A percentile compares a stretch with the other conserved stretches of the same genome.
These are phyloP conservation scores for Sporothrix luriei DNA, from an alignment of 2,329 filamentous ascomycete genomes.

Conservation along the genomic window DNA sequence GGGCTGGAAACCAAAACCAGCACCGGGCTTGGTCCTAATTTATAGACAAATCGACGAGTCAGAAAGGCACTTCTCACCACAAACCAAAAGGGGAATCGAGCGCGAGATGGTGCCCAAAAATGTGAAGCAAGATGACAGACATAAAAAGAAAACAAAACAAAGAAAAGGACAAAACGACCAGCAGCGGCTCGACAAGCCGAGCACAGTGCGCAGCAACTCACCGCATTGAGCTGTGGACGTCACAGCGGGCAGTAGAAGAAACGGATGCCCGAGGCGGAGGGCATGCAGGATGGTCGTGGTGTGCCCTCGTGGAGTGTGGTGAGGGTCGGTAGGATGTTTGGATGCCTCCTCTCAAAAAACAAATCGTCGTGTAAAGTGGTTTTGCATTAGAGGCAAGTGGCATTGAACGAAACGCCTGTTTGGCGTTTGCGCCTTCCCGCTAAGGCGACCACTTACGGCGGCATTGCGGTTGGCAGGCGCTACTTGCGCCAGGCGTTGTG, in stretches of 20 bases:
- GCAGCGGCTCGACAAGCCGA: not conserved
- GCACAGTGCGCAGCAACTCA: slow-evolving; percentile 17
- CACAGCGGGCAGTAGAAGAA: not conserved
- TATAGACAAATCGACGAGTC: slow-evolving; percentile 5
- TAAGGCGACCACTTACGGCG: not conserved
- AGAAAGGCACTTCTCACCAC: not conserved
- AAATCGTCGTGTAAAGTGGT: slow-evolving; percentile 30
- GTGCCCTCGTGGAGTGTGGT: not conserved
- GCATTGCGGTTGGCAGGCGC: no score
- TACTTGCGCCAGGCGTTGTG: no score
- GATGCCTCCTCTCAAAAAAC: slow-evolving; percentile 7
- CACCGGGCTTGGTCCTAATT: slow-evolving; percentile 38
- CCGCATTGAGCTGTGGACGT: slow-evolving; percentile 24
- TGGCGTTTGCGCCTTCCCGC: slow-evolving; percentile 22
- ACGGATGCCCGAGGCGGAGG: not conserved
- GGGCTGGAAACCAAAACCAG: slow-evolving; percentile 39
- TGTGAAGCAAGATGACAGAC: not conserved
- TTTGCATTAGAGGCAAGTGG: not conserved
- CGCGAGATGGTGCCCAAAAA: not conserved
- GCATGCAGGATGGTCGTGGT: not conserved
- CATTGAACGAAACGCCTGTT: slow-evolving; percentile 3
- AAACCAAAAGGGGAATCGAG: slow-evolving; percentile 1
- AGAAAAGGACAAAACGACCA: not conserved
- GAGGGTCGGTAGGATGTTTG: slow-evolving; percentile 14
- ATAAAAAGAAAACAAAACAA: not conserved